Conservation (phyloP, 352 stramenopile genomes). For the Pythium phragmitis region DNA sequence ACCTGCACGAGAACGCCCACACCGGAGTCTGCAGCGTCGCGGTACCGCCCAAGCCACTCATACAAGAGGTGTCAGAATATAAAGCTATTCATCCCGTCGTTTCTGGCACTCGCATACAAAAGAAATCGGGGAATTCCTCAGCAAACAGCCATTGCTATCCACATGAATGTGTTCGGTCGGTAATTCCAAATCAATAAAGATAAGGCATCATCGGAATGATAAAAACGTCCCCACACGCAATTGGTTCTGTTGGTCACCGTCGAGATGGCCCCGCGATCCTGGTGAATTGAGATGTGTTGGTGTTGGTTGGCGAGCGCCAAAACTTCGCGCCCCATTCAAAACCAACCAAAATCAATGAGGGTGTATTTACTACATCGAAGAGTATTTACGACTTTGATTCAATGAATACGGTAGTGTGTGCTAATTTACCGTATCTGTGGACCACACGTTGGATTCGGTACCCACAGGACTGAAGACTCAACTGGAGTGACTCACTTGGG, state of each 20-base stretch:
- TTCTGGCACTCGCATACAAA: background rate
- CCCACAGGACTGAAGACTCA: no score
- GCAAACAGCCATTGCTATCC: slow-evolving; percentile 87
- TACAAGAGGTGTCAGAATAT: slow-evolving; percentile 92
- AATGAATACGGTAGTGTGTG: background rate
- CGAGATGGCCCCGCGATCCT: background rate
- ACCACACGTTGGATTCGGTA: background rate
- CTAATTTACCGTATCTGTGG: background rate
- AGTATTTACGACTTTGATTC: background rate
- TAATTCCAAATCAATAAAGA: slow-evolving; percentile 86
- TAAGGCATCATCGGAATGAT: slow-evolving; percentile 76
- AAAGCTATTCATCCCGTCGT: slow-evolving; percentile 87
- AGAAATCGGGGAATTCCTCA: slow-evolving; percentile 57
- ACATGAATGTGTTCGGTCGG: slow-evolving; percentile 74
- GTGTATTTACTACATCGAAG: slow-evolving; percentile 3
- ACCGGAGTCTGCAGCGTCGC: slow-evolving; percentile 6
- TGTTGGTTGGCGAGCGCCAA: background rate
- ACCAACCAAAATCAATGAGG: slow-evolving; percentile 16
- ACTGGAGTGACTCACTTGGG: no score
- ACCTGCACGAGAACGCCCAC: background rate
- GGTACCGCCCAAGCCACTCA: slow-evolving; percentile 52
- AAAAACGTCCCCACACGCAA: background rate
- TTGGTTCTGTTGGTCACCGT: background rate
- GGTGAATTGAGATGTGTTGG: slow-evolving; percentile 1
- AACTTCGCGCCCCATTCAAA: background rate